These are phyloP conservation scores for Saccharomyces mikatae DNA, from an alignment of 805 yeast genomes.

Conservation along the genomic window DNA sequence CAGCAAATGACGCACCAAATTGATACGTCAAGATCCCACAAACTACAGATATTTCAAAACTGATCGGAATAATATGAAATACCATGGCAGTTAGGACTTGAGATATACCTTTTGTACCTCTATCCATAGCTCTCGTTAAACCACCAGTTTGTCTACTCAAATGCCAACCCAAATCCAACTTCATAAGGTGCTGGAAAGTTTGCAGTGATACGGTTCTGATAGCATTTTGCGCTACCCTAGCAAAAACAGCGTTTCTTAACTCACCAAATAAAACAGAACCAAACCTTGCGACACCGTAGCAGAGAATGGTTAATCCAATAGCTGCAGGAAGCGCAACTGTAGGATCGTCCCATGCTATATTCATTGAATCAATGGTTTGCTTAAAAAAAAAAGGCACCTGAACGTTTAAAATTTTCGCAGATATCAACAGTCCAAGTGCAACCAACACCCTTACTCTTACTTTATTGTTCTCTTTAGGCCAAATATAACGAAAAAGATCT, in stretches of 20 bases:
- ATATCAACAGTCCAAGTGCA: slow-evolving; percentile 66
- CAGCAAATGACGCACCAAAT: slow-evolving; percentile 83
- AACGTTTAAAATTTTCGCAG: slow-evolving; percentile 79
- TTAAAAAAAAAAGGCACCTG: slow-evolving; percentile 95
- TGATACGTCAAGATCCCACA: slow-evolving; percentile 91
- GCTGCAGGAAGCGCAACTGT: slow-evolving; percentile 49
- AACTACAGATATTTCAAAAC: slow-evolving; percentile 86
- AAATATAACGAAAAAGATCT: slow-evolving; percentile 59
- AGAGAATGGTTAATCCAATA: slow-evolving; percentile 62
- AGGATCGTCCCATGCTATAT: slow-evolving; percentile 69
- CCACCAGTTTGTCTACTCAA: slow-evolving; percentile 92
- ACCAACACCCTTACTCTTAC: slow-evolving; percentile 66
- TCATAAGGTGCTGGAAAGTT: slow-evolving; percentile 76
- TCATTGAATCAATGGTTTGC: slow-evolving; percentile 83
- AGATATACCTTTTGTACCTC: slow-evolving; percentile 96
- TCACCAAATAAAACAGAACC: slow-evolving; percentile 95
- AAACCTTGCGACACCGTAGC: slow-evolving; percentile 89
- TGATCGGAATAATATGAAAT: slow-evolving; percentile 89
- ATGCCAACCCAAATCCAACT: slow-evolving; percentile 84
- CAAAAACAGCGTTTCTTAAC: slow-evolving; percentile 88
- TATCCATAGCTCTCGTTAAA: slow-evolving; percentile 87
- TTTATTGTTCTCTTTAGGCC: slow-evolving; percentile 69
- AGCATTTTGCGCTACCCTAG: slow-evolving; percentile 90
- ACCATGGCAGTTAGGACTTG: slow-evolving; percentile 92
- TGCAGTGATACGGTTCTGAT: slow-evolving; percentile 82